These are phyloP conservation scores for Curvularia sp. DNA, from an alignment of 2,329 filamentous ascomycete genomes.

Conservation along the genomic window DNA sequence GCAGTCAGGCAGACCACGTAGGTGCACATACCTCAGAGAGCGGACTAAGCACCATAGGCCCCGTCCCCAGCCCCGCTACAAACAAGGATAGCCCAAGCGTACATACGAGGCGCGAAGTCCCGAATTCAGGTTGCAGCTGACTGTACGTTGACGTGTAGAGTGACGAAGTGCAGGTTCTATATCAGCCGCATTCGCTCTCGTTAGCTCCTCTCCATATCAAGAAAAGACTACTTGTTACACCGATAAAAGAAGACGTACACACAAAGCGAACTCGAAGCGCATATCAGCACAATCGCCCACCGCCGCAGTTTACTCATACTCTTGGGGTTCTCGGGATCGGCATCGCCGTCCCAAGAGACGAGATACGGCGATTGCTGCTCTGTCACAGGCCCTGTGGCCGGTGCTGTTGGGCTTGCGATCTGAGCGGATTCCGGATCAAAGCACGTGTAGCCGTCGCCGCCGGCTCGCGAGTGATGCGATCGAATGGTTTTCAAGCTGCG, in stretches of 20 bases:
- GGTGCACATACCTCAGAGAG: slow-evolving; percentile 54
- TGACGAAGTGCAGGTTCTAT: slow-evolving; percentile 82
- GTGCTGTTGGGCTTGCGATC: background rate
- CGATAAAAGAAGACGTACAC: slow-evolving; percentile 68
- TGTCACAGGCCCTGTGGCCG: slow-evolving; percentile 24
- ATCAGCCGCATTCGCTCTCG: background rate
- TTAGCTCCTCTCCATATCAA: background rate
- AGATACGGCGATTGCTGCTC: slow-evolving; percentile 61
- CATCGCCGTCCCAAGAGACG: slow-evolving; percentile 77
- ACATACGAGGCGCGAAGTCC: slow-evolving; percentile 72
- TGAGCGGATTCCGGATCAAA: slow-evolving; percentile 38
- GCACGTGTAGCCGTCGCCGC: slow-evolving; percentile 49
- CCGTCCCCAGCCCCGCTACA: slow-evolving; percentile 73
- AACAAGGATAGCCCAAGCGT: slow-evolving; percentile 83
- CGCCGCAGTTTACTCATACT: slow-evolving; percentile 71
- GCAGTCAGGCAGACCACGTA: background rate
- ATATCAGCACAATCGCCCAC: slow-evolving; percentile 79
- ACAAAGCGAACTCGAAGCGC: slow-evolving; percentile 77
- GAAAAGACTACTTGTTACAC: background rate
- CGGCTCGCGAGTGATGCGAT: slow-evolving; percentile 48
- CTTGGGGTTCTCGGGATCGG: slow-evolving; percentile 76
- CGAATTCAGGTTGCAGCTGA: slow-evolving; percentile 78
- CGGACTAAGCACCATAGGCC: slow-evolving; percentile 64
- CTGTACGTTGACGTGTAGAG: slow-evolving; percentile 84
- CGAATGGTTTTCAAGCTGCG: slow-evolving; percentile 27